phyloP scores from a whole-genome alignment of 768 basidiomycete species.

The Lentinus tigrinus region DNA sequence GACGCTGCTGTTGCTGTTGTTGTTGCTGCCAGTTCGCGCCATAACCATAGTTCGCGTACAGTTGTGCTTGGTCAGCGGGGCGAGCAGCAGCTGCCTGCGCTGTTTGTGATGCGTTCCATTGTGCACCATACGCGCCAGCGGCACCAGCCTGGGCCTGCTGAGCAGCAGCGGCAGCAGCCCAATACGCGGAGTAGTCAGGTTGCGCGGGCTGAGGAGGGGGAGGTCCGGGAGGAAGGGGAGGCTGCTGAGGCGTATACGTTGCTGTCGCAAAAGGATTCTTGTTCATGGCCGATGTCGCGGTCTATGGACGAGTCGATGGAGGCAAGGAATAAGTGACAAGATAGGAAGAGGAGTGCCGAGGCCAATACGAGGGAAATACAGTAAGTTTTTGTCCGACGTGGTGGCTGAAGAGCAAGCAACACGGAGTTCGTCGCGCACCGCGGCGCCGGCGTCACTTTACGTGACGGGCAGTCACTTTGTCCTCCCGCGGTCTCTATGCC shows the following conservation, averaged over 20 bases:
- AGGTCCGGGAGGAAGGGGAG: slow-evolving; percentile 78
- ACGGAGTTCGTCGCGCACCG: background rate
- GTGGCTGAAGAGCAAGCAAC: background rate
- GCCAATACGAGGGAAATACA: slow-evolving; percentile 1
- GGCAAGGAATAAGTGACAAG: background rate
- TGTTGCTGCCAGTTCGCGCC: slow-evolving; percentile 60
- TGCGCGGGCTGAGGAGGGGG: slow-evolving; percentile 66
- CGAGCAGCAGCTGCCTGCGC: slow-evolving; percentile 44
- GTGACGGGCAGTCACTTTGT: no score
- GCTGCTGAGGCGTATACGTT: slow-evolving; percentile 67
- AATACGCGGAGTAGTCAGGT: slow-evolving; percentile 78
- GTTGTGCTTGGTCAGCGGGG: slow-evolving; percentile 76
- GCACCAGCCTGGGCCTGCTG: slow-evolving; percentile 49
- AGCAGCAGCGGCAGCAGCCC: slow-evolving; percentile 56
- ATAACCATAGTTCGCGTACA: slow-evolving; percentile 93
- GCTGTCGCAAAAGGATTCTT: slow-evolving; percentile 81
- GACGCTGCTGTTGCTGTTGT: slow-evolving; percentile 68
- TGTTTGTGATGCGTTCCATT: slow-evolving; percentile 62
- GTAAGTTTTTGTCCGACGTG: slow-evolving; percentile 1
- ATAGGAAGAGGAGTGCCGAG: background rate
- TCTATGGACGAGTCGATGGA: background rate
- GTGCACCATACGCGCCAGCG: slow-evolving; percentile 55
- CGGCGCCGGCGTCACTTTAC: background rate
- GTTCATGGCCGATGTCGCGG: slow-evolving; percentile 51
- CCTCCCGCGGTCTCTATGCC: background rate